A percentile compares a stretch with the other conserved stretches of the same genome.
Evolutionary conservation across 2,329 filamentous ascomycete species (phyloP).

Genomic region (Salinomyces thailandicus): DNA sequence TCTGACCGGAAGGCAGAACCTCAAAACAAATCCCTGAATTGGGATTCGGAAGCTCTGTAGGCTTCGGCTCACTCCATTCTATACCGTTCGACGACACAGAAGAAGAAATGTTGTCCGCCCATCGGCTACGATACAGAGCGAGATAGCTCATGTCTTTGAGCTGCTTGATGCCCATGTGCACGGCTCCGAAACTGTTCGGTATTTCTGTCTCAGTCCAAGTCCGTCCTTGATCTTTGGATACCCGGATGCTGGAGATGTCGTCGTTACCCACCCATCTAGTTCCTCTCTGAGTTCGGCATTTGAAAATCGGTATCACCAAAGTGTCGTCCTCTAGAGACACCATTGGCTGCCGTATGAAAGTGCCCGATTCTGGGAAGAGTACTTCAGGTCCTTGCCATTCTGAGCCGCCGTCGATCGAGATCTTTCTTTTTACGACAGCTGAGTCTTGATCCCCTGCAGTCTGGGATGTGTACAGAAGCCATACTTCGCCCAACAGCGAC

Average conservation of each 20-base stretch:
- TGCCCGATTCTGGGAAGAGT: slow-evolving; percentile 9
- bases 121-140: not conserved
- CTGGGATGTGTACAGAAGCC: slow-evolving; percentile 11
- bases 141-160: slow-evolving; percentile 5
- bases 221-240: slow-evolving; percentile 9
- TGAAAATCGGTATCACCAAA: slow-evolving; percentile 12
- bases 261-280: slow-evolving; percentile 11
- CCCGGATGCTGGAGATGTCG: slow-evolving; percentile 10
- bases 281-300: slow-evolving; percentile 9
- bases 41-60: slow-evolving; percentile 8
- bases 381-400: slow-evolving; percentile 6
- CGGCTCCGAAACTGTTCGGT: slow-evolving; percentile 11
- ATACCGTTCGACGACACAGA: slow-evolving; percentile 7
- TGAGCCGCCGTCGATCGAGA: slow-evolving; percentile 5
- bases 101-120: slow-evolving; percentile 5
- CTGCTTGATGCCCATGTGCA: slow-evolving; percentile 11
- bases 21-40: slow-evolving; percentile 12
- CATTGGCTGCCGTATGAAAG: slow-evolving; percentile 11
- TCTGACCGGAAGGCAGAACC: slow-evolving; percentile 5
- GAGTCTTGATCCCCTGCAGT: slow-evolving; percentile 11
- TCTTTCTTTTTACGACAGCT: slow-evolving; percentile 9
- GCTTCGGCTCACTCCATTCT: slow-evolving; percentile 9
- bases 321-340: slow-evolving; percentile 7
- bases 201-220: slow-evolving; percentile 9
- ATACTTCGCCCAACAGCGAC: slow-evolving; percentile 9